Evolutionary conservation across 108 stramenopile genomes (phyloP).

Genomic region (Aureococcus anophagefferens): DNA sequence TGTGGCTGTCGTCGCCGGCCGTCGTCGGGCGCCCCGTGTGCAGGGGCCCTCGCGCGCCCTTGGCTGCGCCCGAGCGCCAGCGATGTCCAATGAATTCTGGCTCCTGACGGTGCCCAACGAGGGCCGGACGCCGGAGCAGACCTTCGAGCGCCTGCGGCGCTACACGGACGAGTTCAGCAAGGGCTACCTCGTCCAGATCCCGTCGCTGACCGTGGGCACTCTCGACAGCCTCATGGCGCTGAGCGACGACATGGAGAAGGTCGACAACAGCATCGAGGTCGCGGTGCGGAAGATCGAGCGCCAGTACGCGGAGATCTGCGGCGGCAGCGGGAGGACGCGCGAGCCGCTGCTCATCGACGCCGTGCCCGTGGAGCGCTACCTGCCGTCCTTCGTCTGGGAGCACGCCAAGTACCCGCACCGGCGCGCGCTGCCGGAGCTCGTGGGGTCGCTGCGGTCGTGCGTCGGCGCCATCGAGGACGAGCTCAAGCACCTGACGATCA

Average conservation of each 20-base stretch:
- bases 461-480: slow-evolving; percentile 77
- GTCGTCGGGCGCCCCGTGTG: no score
- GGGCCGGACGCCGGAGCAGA: neutral
- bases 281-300: slow-evolving; percentile 81
- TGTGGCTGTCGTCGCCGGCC: no score
- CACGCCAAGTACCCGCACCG: slow-evolving; percentile 81
- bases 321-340: slow-evolving; percentile 39
- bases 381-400: slow-evolving; percentile 87
- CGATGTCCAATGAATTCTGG: neutral
- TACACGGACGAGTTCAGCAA: neutral
- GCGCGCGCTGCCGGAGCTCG: slow-evolving; percentile 72
- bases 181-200: slow-evolving; percentile 59
- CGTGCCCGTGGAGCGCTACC: slow-evolving; percentile 64
- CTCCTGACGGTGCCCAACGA: neutral
- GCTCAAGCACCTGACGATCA: slow-evolving; percentile 64
- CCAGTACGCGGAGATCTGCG: slow-evolving; percentile 59
- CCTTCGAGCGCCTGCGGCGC: neutral
- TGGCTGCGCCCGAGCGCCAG: no score
- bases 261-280: slow-evolving; percentile 63
- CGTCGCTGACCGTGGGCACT: slow-evolving; percentile 78
- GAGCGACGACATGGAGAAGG: slow-evolving; percentile 72
- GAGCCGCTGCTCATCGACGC: slow-evolving; percentile 68
- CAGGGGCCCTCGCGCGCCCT: no score
- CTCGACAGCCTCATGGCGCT: slow-evolving; percentile 73
- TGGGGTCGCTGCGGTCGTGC: slow-evolving; percentile 60